Percentiles rank a stretch among this genome's conserved stretches.
Conservation (phyloP, 2,329 filamentous ascomycete species). For the Exserohilum rostratum region DNA sequence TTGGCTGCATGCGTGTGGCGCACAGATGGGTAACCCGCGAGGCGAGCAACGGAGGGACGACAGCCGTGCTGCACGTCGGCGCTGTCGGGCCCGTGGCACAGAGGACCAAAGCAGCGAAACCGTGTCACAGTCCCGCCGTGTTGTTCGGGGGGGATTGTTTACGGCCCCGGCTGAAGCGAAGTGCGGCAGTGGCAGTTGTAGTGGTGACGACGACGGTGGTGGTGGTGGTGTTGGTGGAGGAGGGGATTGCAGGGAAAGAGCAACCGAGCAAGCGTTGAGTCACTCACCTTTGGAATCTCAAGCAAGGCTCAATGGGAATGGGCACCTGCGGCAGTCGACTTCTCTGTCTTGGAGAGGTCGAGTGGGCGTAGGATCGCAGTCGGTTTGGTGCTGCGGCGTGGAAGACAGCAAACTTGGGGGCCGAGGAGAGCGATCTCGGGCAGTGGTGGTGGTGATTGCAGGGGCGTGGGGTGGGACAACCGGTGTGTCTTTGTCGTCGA, state of each 20-base stretch:
- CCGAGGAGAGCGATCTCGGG: conserved; percentile 10
- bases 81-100: conserved; percentile 41
- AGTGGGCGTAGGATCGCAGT: neutral
- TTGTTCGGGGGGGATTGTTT: conserved; percentile 29
- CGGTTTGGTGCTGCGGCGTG: conserved; percentile 19
- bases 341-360: conserved; percentile 12
- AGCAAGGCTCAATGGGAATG: conserved; percentile 18
- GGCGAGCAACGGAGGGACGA: conserved; percentile 43
- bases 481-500: conserved; percentile 30
- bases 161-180: conserved; percentile 23
- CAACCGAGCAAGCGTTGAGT: conserved; percentile 36
- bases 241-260: conserved; percentile 15
- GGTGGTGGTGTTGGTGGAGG: conserved; percentile 13
- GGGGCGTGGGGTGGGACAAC: conserved; percentile 2
- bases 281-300: conserved; percentile 34
- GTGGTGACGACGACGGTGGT: conserved; percentile 10
- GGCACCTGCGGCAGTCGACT: conserved; percentile 11
- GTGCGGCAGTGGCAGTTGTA: conserved; percentile 11
- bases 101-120: conserved; percentile 40
- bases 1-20: conserved; percentile 47
- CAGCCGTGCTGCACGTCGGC: conserved; percentile 40
- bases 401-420: conserved; percentile 26
- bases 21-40: conserved; percentile 38
- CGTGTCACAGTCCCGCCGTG: conserved; percentile 38
- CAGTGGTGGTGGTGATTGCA: conserved; percentile 8